These are phyloP conservation scores for Rhodotorula sp. DNA, from an alignment of 1,284 basidiomycete species.

Conservation along the genomic window DNA sequence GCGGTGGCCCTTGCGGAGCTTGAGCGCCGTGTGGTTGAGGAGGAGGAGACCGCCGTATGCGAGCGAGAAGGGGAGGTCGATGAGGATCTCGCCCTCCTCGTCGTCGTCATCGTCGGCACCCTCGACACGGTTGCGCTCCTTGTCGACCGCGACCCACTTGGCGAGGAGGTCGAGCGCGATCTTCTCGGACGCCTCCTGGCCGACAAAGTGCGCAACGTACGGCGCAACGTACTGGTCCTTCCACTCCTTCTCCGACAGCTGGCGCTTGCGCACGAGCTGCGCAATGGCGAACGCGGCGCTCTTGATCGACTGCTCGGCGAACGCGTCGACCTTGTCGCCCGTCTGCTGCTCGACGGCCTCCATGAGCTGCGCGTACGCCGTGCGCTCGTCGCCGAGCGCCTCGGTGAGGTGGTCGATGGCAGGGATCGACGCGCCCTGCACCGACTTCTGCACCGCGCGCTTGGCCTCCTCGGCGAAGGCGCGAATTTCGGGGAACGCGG, in stretches of 20 bases:
- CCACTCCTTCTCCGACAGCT: slow-evolving; percentile 71
- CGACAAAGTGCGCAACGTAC: slow-evolving; percentile 60
- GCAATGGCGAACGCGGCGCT: slow-evolving; percentile 74
- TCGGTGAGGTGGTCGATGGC: slow-evolving; percentile 45
- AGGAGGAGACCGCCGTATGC: slow-evolving; percentile 95
- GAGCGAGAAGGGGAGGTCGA: slow-evolving; percentile 90
- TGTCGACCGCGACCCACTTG: slow-evolving; percentile 76
- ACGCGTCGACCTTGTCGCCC: slow-evolving; percentile 47
- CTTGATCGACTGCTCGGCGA: slow-evolving; percentile 57
- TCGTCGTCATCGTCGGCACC: slow-evolving; percentile 71
- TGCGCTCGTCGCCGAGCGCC: slow-evolving; percentile 44
- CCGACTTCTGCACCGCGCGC: slow-evolving; percentile 40
- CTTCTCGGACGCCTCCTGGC: slow-evolving; percentile 49
- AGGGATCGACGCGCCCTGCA: slow-evolving; percentile 44
- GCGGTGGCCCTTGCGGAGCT: slow-evolving; percentile 77
- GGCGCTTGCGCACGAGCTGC: slow-evolving; percentile 70
- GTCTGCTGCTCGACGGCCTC: slow-evolving; percentile 48
- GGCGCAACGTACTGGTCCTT: slow-evolving; percentile 68
- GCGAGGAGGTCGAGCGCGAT: slow-evolving; percentile 66
- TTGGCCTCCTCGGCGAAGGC: slow-evolving; percentile 67
- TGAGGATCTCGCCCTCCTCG: slow-evolving; percentile 70
- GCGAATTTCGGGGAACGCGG: slow-evolving; percentile 96
- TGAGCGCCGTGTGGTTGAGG: slow-evolving; percentile 90
- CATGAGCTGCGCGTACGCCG: slow-evolving; percentile 60
- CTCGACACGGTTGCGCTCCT: slow-evolving; percentile 58